Conservation (phyloP, 257 asterid genomes). For the Datura wrightii region DNA sequence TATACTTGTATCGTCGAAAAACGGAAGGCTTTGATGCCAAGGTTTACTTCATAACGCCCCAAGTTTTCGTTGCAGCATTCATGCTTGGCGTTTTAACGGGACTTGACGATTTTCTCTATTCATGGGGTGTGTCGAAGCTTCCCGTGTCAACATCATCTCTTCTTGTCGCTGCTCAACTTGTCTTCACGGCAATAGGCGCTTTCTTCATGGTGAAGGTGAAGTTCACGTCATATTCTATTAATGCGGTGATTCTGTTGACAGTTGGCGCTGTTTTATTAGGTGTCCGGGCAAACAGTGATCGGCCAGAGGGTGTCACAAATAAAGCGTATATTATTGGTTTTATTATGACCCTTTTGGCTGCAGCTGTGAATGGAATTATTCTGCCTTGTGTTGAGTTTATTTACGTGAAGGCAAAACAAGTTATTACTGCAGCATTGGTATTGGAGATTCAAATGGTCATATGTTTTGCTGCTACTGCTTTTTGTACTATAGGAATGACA, state of each 20-base stretch:
- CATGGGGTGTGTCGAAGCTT: background rate
- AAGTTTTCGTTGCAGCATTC: background rate
- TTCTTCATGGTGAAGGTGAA: background rate
- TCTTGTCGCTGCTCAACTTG: background rate
- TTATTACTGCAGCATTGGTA: background rate
- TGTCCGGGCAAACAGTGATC: background rate
- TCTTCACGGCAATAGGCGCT: background rate
- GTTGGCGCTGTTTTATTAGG: background rate
- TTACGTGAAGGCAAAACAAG: background rate
- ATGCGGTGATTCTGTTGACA: background rate
- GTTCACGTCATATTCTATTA: background rate
- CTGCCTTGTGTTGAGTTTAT: background rate
- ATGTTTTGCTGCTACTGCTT: background rate
- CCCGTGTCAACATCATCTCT: background rate
- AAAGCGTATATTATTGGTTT: background rate
- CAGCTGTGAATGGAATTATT: background rate
- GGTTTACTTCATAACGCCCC: background rate
- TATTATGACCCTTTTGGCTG: background rate
- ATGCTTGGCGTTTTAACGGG: background rate
- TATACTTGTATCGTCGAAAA: background rate
- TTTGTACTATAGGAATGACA: background rate
- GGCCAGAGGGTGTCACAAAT: background rate
- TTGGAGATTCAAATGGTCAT: background rate
- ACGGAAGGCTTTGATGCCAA: background rate
- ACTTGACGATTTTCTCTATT: background rate